These are phyloP conservation scores for Pseudoscleropodium purum DNA, from an alignment of 225 moss, liverwort and hornwort species.

Conservation along the genomic window DNA sequence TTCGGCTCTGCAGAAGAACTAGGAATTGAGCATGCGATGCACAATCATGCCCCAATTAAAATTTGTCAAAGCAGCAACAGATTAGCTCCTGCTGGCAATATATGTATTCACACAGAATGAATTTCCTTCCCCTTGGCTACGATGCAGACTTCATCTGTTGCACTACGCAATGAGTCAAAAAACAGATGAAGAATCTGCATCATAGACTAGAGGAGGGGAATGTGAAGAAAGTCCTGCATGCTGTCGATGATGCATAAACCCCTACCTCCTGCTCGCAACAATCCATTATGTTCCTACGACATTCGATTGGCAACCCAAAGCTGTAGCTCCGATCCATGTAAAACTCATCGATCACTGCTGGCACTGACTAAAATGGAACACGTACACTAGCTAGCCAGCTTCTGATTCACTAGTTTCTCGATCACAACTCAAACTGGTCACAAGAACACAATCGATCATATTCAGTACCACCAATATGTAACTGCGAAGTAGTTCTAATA, in stretches of 20 bases:
- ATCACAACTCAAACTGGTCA: background rate
- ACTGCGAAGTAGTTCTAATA: background rate
- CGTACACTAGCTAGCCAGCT: too few species aligned
- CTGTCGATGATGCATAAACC: background rate
- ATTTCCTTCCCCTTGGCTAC: constrained; percentile 20
- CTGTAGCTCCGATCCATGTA: background rate
- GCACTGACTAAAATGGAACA: background rate
- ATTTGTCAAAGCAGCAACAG: background rate
- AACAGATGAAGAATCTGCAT: constrained; percentile 48
- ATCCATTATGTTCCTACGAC: background rate
- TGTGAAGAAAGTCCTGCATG: background rate
- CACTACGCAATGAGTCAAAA: background rate
- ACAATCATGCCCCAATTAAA: background rate
- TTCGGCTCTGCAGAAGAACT: background rate
- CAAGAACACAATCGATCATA: background rate
- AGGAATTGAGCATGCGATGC: background rate
- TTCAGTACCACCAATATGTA: background rate
- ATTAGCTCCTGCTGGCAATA: background rate
- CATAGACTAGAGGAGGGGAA: constrained; percentile 20
- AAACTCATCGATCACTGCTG: background rate
- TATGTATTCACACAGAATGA: background rate
- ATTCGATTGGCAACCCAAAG: background rate
- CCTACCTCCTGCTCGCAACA: background rate
- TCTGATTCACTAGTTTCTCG: background rate
- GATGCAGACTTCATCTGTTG: constrained; percentile 41